A percentile compares a stretch with the other conserved stretches of the same genome.
These are phyloP conservation scores for Holtermanniella nyarrowii DNA, from an alignment of 768 basidiomycete species.

Conservation along the genomic window DNA sequence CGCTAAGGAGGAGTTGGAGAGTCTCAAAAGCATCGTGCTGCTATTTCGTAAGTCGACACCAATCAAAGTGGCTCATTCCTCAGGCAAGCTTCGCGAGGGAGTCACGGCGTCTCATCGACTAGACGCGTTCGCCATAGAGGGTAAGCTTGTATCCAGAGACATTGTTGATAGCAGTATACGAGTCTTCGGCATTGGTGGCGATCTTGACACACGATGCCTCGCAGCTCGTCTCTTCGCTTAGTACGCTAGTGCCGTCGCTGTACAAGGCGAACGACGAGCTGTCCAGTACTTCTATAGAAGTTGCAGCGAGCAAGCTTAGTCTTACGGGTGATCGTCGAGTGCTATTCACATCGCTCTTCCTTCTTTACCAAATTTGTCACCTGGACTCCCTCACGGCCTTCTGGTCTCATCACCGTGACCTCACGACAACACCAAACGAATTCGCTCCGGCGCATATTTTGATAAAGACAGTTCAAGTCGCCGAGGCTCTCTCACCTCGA, in stretches of 20 bases:
- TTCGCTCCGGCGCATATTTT: background rate
- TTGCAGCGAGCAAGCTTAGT: background rate
- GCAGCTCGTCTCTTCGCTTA: slow-evolving; percentile 29
- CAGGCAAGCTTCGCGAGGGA: slow-evolving; percentile 38
- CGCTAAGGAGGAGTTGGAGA: slow-evolving; percentile 25
- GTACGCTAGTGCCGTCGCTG: slow-evolving; percentile 29
- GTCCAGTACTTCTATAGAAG: too few relatives aligned
- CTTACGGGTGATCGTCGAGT: slow-evolving; percentile 2
- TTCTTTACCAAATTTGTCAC: slow-evolving; percentile 23
- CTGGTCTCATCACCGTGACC: slow-evolving; percentile 3
- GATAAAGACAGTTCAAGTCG: background rate
- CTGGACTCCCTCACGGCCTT: slow-evolving; percentile 5
- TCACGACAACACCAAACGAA: slow-evolving; percentile 3
- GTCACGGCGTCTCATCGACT: slow-evolving; percentile 31
- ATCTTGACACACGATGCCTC: slow-evolving; percentile 24
- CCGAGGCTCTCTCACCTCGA: background rate
- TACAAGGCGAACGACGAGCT: slow-evolving; percentile 15
- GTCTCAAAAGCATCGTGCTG: slow-evolving; percentile 33
- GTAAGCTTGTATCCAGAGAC: slow-evolving; percentile 12
- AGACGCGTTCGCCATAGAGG: slow-evolving; percentile 36
- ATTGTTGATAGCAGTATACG: slow-evolving; percentile 26
- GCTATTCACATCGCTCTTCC: slow-evolving; percentile 14
- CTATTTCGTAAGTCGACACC: slow-evolving; percentile 21
- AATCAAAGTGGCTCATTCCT: background rate
- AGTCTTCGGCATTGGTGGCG: slow-evolving; percentile 24